Conservation (phyloP, 768 basidiomycete species). For the Mycena rosella region DNA sequence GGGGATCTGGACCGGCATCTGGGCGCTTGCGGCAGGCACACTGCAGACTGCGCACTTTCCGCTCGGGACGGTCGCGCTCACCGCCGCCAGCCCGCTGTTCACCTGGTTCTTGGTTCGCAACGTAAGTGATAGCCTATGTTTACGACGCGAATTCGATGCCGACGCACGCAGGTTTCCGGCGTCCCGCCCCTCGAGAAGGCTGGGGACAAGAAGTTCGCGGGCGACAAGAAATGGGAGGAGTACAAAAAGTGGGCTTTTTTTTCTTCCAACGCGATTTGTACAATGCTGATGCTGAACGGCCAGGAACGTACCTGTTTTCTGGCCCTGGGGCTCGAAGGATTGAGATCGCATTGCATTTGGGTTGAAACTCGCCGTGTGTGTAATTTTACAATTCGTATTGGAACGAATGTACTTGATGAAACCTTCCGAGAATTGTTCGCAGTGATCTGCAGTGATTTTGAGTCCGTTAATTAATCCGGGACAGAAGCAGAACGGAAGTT, state of each 20-base stretch:
- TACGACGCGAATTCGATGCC: neutral
- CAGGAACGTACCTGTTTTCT: slow-evolving; percentile 60
- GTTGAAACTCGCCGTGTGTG: neutral
- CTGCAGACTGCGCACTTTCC: slow-evolving; percentile 63
- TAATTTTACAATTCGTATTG: neutral
- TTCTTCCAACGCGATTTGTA: neutral
- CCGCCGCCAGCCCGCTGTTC: slow-evolving; percentile 71
- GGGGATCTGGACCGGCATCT: slow-evolving; percentile 77
- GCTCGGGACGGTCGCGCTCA: slow-evolving; percentile 55
- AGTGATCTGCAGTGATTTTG: too few relatives aligned
- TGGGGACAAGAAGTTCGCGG: slow-evolving; percentile 67
- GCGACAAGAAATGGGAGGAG: slow-evolving; percentile 66
- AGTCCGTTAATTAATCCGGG: neutral
- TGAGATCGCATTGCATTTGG: neutral
- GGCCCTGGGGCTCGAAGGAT: slow-evolving; percentile 55
- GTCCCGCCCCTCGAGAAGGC: slow-evolving; percentile 77
- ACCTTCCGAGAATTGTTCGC: neutral
- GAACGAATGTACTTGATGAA: neutral
- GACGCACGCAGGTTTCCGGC: slow-evolving; percentile 63
- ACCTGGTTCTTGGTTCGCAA: slow-evolving; percentile 72
- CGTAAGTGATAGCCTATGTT: slow-evolving; percentile 46
- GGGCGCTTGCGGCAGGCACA: slow-evolving; percentile 64
- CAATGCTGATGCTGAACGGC: neutral
- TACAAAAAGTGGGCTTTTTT: slow-evolving; percentile 69
- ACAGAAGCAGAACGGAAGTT: too few relatives aligned